Evolutionary conservation across 345 rosid species (phyloP).

Genomic region (Citrus hindsii): DNA sequence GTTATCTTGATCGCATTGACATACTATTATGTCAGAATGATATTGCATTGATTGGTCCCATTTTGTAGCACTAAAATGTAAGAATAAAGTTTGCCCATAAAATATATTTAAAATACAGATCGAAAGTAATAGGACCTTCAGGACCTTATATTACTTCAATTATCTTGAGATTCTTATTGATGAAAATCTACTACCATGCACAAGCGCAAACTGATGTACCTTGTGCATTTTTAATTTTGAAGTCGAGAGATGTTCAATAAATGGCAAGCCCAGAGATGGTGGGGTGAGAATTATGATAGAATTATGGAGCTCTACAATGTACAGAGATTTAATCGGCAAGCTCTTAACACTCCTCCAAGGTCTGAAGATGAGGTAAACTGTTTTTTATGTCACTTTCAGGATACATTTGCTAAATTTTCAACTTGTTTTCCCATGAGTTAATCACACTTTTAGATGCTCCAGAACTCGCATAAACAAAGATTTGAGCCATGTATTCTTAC

Average conservation of each 20-base stretch:
- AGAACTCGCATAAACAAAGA: not conserved
- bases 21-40: not conserved
- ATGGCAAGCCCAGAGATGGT: conserved; percentile 99
- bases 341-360: conserved; percentile 87
- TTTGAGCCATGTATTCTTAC: not conserved
- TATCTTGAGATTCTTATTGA: not conserved
- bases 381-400: not conserved
- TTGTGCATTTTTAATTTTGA: conserved; percentile 28
- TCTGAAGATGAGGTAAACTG: conserved; percentile 76
- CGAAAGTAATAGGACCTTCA: not conserved
- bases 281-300: conserved; percentile 94
- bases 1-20: not conserved
- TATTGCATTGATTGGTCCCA: not conserved
- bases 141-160: not conserved
- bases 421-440: not conserved
- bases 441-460: not conserved
- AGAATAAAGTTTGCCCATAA: not conserved
- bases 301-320: conserved; percentile 98
- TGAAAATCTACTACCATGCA: not conserved
- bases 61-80: not conserved
- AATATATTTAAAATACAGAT: too few species aligned
- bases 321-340: conserved; percentile 92
- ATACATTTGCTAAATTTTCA: not conserved
- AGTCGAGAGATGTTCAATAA: conserved; percentile 98
- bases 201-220: conserved; percentile 18